Percentiles rank a stretch among this genome's conserved stretches.
Evolutionary conservation across 2,329 filamentous ascomycete species (phyloP).

Genomic region (Raffaelea albimanens): DNA sequence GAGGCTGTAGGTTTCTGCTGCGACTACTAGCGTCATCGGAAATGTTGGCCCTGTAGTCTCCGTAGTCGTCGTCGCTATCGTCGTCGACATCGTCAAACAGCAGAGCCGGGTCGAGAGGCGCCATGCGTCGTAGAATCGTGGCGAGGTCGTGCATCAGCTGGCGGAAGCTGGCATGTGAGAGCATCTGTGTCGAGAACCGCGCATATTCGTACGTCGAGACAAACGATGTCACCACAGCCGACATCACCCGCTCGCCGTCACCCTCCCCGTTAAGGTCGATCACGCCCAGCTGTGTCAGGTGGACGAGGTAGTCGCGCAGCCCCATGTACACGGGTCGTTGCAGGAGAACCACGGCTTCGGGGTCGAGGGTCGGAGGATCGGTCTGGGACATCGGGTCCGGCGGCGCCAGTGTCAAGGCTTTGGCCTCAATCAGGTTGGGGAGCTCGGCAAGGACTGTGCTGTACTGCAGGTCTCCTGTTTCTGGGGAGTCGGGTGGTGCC

Average conservation of each 20-base stretch:
- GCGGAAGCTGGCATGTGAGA: constrained; percentile 64
- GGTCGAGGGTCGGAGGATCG: constrained; percentile 43
- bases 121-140: constrained; percentile 69
- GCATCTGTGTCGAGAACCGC: constrained; percentile 64
- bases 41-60: no score
- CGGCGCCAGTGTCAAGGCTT: constrained; percentile 78
- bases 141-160: constrained; percentile 78
- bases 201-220: constrained; percentile 71
- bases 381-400: constrained; percentile 29
- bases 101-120: constrained; percentile 44
- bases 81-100: constrained; percentile 26
- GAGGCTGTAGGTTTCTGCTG: no score
- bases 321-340: constrained; percentile 63
- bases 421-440: constrained; percentile 83
- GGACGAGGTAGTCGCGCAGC: constrained; percentile 67
- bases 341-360: constrained; percentile 60
- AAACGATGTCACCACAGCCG: constrained; percentile 47
- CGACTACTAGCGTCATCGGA: constrained; percentile 19
- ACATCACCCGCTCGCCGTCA: background rate
- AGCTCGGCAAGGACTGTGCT: constrained; percentile 72
- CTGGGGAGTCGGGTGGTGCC: constrained; percentile 59
- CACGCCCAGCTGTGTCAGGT: constrained; percentile 60
- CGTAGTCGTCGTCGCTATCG: constrained; percentile 14
- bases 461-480: constrained; percentile 77
- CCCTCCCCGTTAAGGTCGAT: constrained; percentile 24